Conservation (phyloP, 2,329 filamentous ascomycete species). For the Aureobasidium sp. region DNA sequence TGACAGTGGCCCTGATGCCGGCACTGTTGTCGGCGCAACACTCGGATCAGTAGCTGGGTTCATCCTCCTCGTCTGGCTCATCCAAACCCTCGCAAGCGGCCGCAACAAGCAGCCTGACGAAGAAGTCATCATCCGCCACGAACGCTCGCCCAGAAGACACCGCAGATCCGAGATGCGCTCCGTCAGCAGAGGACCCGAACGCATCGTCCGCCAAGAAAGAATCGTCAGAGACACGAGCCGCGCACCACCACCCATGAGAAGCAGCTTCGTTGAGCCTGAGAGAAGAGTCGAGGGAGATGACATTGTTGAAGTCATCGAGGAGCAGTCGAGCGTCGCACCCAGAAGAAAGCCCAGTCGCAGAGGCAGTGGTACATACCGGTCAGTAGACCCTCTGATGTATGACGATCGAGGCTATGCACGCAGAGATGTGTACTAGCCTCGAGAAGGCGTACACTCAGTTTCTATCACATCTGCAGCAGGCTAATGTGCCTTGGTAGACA, state of each 20-base stretch:
- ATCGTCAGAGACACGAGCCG: conserved; percentile 24
- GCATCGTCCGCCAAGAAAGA: conserved; percentile 26
- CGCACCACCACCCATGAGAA: conserved; percentile 13
- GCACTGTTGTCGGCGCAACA: conserved; percentile 52
- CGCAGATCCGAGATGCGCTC: conserved; percentile 27
- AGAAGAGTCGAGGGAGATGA: conserved; percentile 41
- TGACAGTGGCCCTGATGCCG: conserved; percentile 44
- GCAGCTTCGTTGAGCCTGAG: conserved; percentile 35
- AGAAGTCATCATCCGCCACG: conserved; percentile 22
- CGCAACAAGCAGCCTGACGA: conserved; percentile 22
- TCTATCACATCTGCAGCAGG: conserved; percentile 6
- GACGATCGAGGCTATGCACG: conserved; percentile 25
- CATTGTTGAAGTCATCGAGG: conserved; percentile 51
- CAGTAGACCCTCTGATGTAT: conserved; percentile 36
- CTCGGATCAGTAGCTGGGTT: conserved; percentile 46
- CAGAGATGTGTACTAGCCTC: background rate
- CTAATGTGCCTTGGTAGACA: background rate
- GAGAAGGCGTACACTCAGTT: background rate
- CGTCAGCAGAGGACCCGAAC: conserved; percentile 24
- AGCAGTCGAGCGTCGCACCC: conserved; percentile 38
- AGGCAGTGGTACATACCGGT: conserved; percentile 39
- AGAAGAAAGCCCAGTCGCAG: conserved; percentile 29
- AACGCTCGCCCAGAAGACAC: conserved; percentile 21
- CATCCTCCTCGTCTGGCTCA: conserved; percentile 44
- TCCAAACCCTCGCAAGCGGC: conserved; percentile 33